These are phyloP conservation scores for Tephrocybe sp. DNA, from an alignment of 768 basidiomycete genomes.

Conservation along the genomic window DNA sequence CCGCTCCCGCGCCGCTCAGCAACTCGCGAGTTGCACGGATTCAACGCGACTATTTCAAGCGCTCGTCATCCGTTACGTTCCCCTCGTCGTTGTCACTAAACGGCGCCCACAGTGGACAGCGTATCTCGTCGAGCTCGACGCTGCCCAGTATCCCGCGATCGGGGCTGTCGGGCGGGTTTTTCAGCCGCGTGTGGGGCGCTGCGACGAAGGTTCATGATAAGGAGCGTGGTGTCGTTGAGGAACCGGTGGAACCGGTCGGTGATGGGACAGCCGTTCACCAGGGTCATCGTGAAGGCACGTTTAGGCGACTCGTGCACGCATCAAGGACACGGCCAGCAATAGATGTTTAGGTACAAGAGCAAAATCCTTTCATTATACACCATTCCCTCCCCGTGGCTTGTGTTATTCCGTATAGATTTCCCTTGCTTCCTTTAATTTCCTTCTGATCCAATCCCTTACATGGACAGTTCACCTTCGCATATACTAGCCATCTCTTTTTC, in stretches of 20 bases:
- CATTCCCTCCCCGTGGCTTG: conserved; percentile 1
- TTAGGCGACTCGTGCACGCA: conserved; percentile 28
- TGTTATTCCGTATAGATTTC: conserved; percentile 12
- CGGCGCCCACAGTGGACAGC: not conserved
- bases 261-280: conserved; percentile 17
- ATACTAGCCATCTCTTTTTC: conserved; percentile 23
- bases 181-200: conserved; percentile 75
- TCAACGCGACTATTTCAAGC: conserved; percentile 17
- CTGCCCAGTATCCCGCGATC: conserved; percentile 32
- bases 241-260: conserved; percentile 11
- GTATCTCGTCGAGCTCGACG: conserved; percentile 33
- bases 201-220: conserved; percentile 34
- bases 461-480: conserved; percentile 2
- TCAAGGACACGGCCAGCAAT: conserved; percentile 22
- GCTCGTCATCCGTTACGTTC: conserved; percentile 23
- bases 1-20: conserved; percentile 4
- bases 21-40: conserved; percentile 10
- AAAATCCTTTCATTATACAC: not conserved
- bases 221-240: conserved; percentile 14
- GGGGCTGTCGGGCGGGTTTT: conserved; percentile 44
- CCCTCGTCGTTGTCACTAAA: not conserved
- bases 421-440: conserved; percentile 11
- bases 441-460: conserved; percentile 8
- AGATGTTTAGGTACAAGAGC: conserved; percentile 10
- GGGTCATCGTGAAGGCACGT: conserved; percentile 23